These are phyloP conservation scores for Paracamarosporium sp. DNA, from an alignment of 2,329 filamentous ascomycete genomes.

Conservation along the genomic window DNA sequence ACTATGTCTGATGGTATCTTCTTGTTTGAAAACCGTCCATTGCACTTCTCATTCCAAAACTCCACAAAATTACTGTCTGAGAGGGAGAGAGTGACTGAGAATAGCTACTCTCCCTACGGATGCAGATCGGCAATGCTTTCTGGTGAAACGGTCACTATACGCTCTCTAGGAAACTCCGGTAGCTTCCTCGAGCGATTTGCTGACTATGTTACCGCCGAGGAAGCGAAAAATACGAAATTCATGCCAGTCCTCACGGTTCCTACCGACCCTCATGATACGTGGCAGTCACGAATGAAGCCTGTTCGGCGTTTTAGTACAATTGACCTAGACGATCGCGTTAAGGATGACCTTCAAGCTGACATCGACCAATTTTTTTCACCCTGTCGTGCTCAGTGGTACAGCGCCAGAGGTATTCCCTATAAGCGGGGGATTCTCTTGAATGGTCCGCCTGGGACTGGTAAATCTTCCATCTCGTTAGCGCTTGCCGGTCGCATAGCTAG, in stretches of 20 bases:
- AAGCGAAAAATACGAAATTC: background rate
- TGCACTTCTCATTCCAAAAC: background rate
- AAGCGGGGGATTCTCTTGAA: constrained; percentile 82
- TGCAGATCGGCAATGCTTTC: background rate
- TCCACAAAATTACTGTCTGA: background rate
- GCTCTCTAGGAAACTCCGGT: background rate
- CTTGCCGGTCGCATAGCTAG: constrained; percentile 56
- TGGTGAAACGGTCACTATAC: background rate
- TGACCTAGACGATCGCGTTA: constrained; percentile 72
- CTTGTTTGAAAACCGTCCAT: background rate
- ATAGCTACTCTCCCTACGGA: background rate
- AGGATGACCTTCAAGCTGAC: constrained; percentile 70
- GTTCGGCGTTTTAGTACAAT: constrained; percentile 75
- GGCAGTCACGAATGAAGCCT: background rate
- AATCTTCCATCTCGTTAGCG: constrained; percentile 58
- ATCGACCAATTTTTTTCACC: constrained; percentile 81
- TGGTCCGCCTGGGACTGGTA: constrained; percentile 81
- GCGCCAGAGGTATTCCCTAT: constrained; percentile 83
- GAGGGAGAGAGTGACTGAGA: background rate
- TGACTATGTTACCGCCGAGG: background rate
- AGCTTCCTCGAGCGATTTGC: background rate
- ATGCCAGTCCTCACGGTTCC: background rate
- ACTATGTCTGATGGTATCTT: background rate
- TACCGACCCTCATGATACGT: background rate
- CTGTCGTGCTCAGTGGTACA: constrained; percentile 76